Base-by-base conservation (phyloP, 192 early-diverging fungal species). In the Backusella mclennaniae region DNA sequence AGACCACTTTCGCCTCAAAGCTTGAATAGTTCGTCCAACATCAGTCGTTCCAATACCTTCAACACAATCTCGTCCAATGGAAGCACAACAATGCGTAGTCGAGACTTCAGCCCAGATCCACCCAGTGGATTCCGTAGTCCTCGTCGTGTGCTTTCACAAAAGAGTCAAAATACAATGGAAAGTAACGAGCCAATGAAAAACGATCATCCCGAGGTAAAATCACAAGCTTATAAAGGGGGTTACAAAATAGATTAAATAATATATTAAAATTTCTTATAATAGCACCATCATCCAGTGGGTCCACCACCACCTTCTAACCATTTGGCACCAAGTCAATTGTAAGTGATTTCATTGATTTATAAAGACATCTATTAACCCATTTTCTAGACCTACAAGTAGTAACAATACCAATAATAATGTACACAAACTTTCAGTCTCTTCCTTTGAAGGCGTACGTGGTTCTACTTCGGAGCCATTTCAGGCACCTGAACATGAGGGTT, bases 401-500 rank as follows among this genome's bases (percentile, higher is more conserved):
- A 49, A 49, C 17, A 49, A 49, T 49, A 49, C 46, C 46, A 49
- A 49, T 49, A 49, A 68, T 7, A 31, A 66, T 21, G 66, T 41
- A 14, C 70, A 80, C 31, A 80, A 66, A 36, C 49, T 73, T 44
- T 77, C 74, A 1, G 44, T 73, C 15, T 66, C 75, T 44, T 76
- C 73, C 4, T 35, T 77, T 56, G 68, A 72, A 17, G 42, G 42
- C 8, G 42, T 42, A 17, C n/a, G 70, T 8, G 26, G 23, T 44
- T 46, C 52, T 52, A 73, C 75, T 11, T 19, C 52, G 7, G 67
- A 83, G 36, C 56, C 46, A 52, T 68, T 77, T 66, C 70, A 79
- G 71, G 59, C 77, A 35, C 88, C 90, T 7, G 90, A 91, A 66
- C 84, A 89, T 77, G 84, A 87, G 69, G 90, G 90, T 2, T 90